Base-by-base conservation (phyloP, 208 protist species). In the Wallacemonas collosoma region DNA sequence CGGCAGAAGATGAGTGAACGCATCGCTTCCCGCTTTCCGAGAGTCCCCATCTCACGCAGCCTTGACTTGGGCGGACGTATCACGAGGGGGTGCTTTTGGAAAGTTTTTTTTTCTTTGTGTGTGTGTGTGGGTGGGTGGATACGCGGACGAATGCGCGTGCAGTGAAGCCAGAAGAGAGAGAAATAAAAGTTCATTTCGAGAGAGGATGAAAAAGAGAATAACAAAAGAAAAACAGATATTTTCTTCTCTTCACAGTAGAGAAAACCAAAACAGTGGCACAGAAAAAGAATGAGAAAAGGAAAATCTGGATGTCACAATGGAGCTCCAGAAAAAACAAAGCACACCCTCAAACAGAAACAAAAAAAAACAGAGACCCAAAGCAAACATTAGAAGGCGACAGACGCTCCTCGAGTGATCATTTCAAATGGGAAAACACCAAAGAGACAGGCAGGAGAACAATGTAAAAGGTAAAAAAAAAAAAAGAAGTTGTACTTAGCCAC, bases 171-270 rank as follows among this genome's bases (percentile, higher is more conserved):
- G n/a, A 63, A 63, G 11, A 12, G 62, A 54, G 41, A 65, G 11
- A 54, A 66, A 61, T 36, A 63, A 7, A 48, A 73, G 11, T 12
- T 62, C 38, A 62, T 36, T 15, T 43, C 43, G 39, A 75, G 44
- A 72, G 14, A 14, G 41, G 68, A 58, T n/a, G 3, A 50, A 64
- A 58, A 67, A 62, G 17, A 63, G n/a, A 47, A 45, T 26, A 62
- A 66, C 68, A 47, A 45, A 15, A 5, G 11, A 15, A 61, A 72
- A 40, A 15, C 38, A 15, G 45, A 12, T 67, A 9, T 66, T 63
- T 7, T 40, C 15, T 60, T 3, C 39, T 72, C 38, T 72, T 35
- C 58, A 61, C 17, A 40, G 53, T 35, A 71, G 35, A 63, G 67
- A 54, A 5, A 54, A 26, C 38, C 17, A 57, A 56, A 15, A 7